Base-by-base conservation (phyloP, 108 stramenopile genomes). In the Cyclotella sp. region DNA sequence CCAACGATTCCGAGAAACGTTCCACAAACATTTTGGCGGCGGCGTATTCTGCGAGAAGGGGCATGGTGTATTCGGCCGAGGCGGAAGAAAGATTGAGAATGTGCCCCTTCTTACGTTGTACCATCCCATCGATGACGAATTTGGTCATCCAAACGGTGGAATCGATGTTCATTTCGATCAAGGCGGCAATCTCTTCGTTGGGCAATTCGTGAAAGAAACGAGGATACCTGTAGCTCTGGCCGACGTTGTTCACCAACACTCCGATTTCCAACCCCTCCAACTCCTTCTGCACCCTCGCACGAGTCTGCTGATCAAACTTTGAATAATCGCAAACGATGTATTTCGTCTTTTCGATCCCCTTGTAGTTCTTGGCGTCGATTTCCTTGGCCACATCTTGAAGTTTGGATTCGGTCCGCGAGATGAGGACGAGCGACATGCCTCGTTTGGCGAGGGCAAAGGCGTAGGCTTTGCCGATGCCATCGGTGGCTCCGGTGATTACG, bases 391-490 rank as follows among this genome's bases (percentile, higher is more conserved):
- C 92, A 19, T 90, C 98, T 60, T 92, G 70, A n/a, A 99, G 93
- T 82, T 97, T 98, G 52, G 89, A 65, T 85, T 98, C 96, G 16
- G 97, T 99, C 30, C 99, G 89, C 41, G 96, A 95, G 76, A 99
- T 97, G 57, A 99, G 86, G 44, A 98, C 82, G 53, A 99, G 78
- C 65, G 89, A 98, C 85, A 98, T 87, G 57, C 99, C 99, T 63
- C 95, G 87, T 80, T 96, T 94, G 6, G 98, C 98, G 24, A 99
- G 84, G 52, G 97, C 93, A 34, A 97, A 80, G 0, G 97, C 95
- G 73, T 97, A 94, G 15, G 97, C 99, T 79, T 97, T 97, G 47
- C 99, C 99, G 67, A 99, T 99, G 34, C 99, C 99, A 76, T 99
- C 98, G 45, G 98, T 99, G 13, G 98, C 99, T 24, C 99, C 99